Evolutionary conservation across 352 stramenopile species (phyloP), one percentile per base, ranked within the genome.

Genomic region (Lagenidium sp.): DNA sequence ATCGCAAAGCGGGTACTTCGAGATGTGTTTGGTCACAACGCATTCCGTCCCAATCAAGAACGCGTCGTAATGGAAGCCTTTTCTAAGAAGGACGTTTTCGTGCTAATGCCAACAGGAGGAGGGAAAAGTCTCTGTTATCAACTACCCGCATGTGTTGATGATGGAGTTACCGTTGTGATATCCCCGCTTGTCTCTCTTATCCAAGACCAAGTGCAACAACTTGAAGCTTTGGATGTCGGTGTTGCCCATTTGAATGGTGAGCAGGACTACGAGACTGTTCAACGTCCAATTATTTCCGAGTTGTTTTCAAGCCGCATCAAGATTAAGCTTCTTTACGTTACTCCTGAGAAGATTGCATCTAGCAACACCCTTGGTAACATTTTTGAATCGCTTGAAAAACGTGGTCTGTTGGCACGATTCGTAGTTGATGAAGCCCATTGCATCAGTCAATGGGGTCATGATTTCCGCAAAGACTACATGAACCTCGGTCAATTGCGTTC

Each of bases 71-170:
- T 96, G 67, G 78, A 93, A 41, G 78, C 93, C 20, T 89, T 99
- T 53, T 58, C 67, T 37, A 71, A 86, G 8, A 65, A 75, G 16
- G 97, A 99, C 64, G 90, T 98, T 16, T 99, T 99, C 56, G 94
- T 99, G 10, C 67, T 99, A 8, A 99, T 99, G 95, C 96, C 96
- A 8, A 99, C 97, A 12, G 97, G 97, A 29, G 96, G 96, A 36
- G 97, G 97, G 15, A 99, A 99, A 62, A 97, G 79, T 41, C 63
- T 99, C 2, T 99, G 96, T 57, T 99, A 99, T 58, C 97, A 98
- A 49, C 65, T 97, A 11, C 89, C 89, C 31, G 88, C 81, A 18
- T 94, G 81, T 41, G 55, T 90, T 43, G 65, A 91, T 66, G 71
- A 94, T 13, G 96, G 96, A 15, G 58, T 99, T 6, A 92, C 94